Base-by-base conservation (phyloP, 495 filamentous ascomycete species). In the Immersiella caudata region DNA sequence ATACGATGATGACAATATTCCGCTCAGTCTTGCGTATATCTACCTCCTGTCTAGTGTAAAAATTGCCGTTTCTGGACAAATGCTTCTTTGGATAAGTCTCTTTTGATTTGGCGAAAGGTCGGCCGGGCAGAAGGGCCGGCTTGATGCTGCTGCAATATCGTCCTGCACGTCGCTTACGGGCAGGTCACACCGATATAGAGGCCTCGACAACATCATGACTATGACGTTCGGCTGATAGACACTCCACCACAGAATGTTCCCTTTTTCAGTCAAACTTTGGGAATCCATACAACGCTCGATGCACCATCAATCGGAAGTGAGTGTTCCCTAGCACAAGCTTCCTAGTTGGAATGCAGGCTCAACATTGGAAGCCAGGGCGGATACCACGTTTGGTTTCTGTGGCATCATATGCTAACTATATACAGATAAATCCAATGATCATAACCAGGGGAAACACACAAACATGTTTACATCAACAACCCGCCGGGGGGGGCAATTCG, bases 1-100 rank as follows among this genome's bases (percentile, higher is more conserved):
- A 35, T 9, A 59, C 33, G 56, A 59, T 59, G 56, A 55, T 25
- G 33, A 40, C 20, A 25, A 62, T 46, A 12, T 18, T 46, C 40
- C 9, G 16, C 40, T 46, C 40, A 46, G 16, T 46, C 14, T 46
- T 46, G 40, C 5, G 14, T 46, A 14, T 46, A 46, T 46, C 4
- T 46, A 18, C 14, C 14, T 14, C 16, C 2, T 46, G 40, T 46
- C 16, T 6, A 14, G 5, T 46, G 40, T 46, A 46, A 4, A 46
- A 46, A 46, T 4, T 12, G 2, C 9, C 40, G 2, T 12, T 46
- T 46, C 14, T 46, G 40, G 40, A 5, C 40, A 36, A 36, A 8
- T 33, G 29, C 29, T 33, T 8, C 29, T 33, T 33, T 33, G 29
- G 29, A 33, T 33, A 8, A 3, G 29, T 8, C 29, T 8, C 29